Evolutionary conservation across 352 stramenopile genomes (phyloP), one percentile per base, ranked within the genome.

Genomic region (Globisporangium lucens): DNA sequence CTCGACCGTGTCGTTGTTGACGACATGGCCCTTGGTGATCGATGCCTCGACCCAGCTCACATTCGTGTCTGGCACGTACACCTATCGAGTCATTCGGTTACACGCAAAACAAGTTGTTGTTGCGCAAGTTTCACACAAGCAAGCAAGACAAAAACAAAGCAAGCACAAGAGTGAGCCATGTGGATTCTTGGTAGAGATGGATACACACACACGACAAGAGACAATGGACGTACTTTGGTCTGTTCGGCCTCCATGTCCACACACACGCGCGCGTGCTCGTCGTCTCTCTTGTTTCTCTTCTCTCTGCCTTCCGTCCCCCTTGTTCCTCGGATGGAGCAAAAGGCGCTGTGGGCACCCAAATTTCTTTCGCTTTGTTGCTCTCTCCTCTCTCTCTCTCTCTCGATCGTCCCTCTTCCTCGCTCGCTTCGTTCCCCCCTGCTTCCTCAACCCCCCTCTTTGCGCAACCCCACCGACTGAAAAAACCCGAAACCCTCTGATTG

Each of bases 1-100:
- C 55, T 93, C 80, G 43, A 96, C 84, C n/a, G 82, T 91, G 22
- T 78, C 78, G 55, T 91, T 82, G 71, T 88, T 91, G n/a, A 90
- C 77, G 22, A 90, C 73, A 59, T 92, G 83, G 72, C 83, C 81
- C 65, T 93, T 93, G 43, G 87, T 90, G 68, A 96, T 93, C 58
- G 79, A 85, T 61, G 85, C 89, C 65, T 91, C 83, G 55, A 94
- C 85, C 85, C 87, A 96, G 55, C 77, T 87, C 63, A 96, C 86
- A 55, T 88, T 77, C 41, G 73, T 60, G 72, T 96, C 85, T 6
- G 83, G 84, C 56, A 96, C 85, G 77, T 95, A 95, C 61, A 95
- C 81, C 86, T 95, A 76, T 61, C 20, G 33, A 24, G 30, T 33
- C 24, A n/a, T 95, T 75, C 33, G 35, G 30, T 53, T 38, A 38